Evolutionary conservation across 192 early-diverging fungal species (phyloP), one percentile per base, ranked within the genome.

Genomic region (Umbelopsis ramanniana): DNA sequence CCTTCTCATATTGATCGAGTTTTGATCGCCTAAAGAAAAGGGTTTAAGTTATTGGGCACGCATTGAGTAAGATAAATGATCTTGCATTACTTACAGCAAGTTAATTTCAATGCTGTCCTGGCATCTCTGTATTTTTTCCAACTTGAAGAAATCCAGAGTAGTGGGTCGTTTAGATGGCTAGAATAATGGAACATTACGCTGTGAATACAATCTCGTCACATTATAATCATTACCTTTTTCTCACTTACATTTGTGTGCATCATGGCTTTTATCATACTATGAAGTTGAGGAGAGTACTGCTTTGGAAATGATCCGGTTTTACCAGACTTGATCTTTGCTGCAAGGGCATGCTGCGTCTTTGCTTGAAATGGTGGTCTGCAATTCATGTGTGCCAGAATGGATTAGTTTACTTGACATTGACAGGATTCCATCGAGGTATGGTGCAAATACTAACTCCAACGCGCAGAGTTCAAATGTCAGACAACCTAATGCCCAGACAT

Each of bases 401-500:
- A 43, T 43, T 12, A 43, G 40, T 43, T 6, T 43, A 43, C 6
- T 2, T 43, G 6, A 43, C 40, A 43, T 3, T 43, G 40, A 43
- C 40, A 43, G 6, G 40, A 43, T 43, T 43, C 0, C 1, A 4
- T 43, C 6, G 11, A 43, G 40, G 8, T 6, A 11, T 4, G 40
- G 40, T 12, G 40, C 40, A 12, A 12, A 21, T 10, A 74, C 82
- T 60, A 85, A 91, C 91, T 90, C 86, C 57, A 93, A 69, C 10
- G 90, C 81, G 72, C 91, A 93, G 22, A 93, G 77, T 75, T 93
- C 91, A 76, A 87, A 93, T 8, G 92, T 84, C 4, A 93, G 70
- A 74, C 92, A 93, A 22, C 90, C 90, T 21, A 93, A 70, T 6
- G 92, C 88, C 92, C 92, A 93, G 24, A 93, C 85, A 46, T 93